These are phyloP conservation scores for sorghum (Sorghum bicolor) DNA, from an alignment of 176 grass and related monocot species.

Conservation along the genomic window DNA sequence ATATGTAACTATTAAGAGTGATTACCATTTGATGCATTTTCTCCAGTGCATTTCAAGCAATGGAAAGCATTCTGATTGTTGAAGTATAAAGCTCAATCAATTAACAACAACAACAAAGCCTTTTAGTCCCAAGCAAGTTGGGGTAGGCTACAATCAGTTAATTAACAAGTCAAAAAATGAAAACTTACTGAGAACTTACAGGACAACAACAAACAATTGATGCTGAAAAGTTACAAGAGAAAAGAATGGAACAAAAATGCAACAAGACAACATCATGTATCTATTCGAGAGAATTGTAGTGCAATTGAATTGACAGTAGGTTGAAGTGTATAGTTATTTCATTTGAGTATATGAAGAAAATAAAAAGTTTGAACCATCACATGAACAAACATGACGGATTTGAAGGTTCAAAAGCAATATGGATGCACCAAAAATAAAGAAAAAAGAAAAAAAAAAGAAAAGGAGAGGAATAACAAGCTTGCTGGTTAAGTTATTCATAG, in stretches of 20 bases:
- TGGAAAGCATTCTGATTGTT: neutral
- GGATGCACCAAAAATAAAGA: neutral
- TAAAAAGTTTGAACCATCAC: neutral
- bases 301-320: neutral
- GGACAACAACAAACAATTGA: neutral
- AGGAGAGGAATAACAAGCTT: neutral
- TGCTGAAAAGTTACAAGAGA: conserved; percentile 4
- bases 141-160: no score
- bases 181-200: neutral
- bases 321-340: neutral
- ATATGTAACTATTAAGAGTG: neutral
- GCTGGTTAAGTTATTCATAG: neutral
- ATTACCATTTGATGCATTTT: neutral
- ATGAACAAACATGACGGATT: neutral
- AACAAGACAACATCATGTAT: neutral
- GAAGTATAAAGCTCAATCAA: neutral
- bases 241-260: neutral
- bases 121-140: no score
- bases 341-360: neutral
- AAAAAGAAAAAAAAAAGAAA: neutral
- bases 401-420: neutral
- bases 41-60: neutral
- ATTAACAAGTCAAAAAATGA: neutral
- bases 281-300: neutral
- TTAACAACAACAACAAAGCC: no score